These are phyloP conservation scores for Taiozyma onychis DNA, from an alignment of 1,139 yeast species.

Conservation along the genomic window DNA sequence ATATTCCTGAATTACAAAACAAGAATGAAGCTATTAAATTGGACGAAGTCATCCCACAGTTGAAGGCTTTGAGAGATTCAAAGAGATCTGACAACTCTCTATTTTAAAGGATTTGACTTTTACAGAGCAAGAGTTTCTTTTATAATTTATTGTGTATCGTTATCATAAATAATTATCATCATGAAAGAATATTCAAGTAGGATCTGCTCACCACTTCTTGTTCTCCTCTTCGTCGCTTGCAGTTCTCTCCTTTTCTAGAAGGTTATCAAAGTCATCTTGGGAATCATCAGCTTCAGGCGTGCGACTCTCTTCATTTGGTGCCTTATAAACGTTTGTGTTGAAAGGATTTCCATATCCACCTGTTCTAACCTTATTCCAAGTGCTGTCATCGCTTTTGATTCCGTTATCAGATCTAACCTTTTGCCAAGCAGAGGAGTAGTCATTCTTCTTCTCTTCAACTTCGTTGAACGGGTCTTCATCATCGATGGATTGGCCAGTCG, in stretches of 20 bases:
- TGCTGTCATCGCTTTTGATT: not conserved
- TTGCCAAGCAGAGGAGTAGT: conserved; percentile 22
- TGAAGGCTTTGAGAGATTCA: conserved; percentile 55
- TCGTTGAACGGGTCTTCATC: conserved; percentile 23
- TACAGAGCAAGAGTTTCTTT: not conserved
- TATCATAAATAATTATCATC: not conserved
- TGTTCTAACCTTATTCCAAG: conserved; percentile 18
- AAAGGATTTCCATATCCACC: conserved; percentile 1
- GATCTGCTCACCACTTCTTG: conserved; percentile 11
- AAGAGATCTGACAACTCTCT: conserved; percentile 61
- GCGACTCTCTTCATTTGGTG: not conserved
- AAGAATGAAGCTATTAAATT: conserved; percentile 79
- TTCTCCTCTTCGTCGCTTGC: conserved; percentile 13
- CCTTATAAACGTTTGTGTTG: not conserved
- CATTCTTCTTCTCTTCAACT: not conserved
- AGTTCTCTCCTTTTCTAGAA: conserved; percentile 21
- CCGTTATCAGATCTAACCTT: conserved; percentile 19
- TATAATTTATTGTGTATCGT: not conserved
- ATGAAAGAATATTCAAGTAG: not conserved
- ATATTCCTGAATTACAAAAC: conserved; percentile 77
- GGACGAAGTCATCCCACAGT: conserved; percentile 63
- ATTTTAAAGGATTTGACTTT: conserved; percentile 5
- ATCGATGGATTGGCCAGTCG: not conserved
- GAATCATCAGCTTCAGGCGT: not conserved
- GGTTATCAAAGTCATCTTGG: conserved; percentile 18